Conservation (phyloP, 2,329 filamentous ascomycete species). For the Dryadomyces quercus-mongolicae region DNA sequence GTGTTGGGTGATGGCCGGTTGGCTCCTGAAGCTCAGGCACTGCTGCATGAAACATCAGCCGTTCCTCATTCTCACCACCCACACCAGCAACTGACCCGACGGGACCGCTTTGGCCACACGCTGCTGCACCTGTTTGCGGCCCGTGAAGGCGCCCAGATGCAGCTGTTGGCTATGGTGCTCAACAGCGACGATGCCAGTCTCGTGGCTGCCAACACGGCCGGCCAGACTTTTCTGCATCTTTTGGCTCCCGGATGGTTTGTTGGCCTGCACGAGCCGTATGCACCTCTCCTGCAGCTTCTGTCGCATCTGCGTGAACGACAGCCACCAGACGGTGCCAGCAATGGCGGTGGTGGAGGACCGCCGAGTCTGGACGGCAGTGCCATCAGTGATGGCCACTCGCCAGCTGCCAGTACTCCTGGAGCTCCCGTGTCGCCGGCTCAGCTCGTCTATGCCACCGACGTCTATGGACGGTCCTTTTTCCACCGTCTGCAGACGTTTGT, state of each 20-base stretch:
- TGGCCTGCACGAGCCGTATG: constrained; percentile 12
- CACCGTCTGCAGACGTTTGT: constrained; percentile 27
- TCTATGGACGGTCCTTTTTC: constrained; percentile 41
- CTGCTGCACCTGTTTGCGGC: constrained; percentile 33
- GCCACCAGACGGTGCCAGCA: background rate
- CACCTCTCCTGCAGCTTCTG: constrained; percentile 17
- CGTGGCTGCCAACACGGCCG: constrained; percentile 27
- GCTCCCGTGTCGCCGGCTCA: background rate
- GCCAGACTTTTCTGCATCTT: constrained; percentile 37
- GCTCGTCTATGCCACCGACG: constrained; percentile 27
- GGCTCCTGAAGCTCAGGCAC: constrained; percentile 15
- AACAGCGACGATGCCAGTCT: constrained; percentile 13
- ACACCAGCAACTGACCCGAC: constrained; percentile 13
- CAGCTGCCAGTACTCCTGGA: background rate
- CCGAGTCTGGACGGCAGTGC: background rate
- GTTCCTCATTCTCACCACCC: background rate
- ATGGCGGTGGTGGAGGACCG: no score
- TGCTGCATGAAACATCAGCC: constrained; percentile 12
- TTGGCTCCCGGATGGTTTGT: constrained; percentile 24
- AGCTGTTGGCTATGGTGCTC: constrained; percentile 17
- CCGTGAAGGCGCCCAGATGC: constrained; percentile 17
- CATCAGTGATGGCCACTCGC: background rate
- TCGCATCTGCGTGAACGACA: constrained; percentile 14
- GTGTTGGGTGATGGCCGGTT: constrained; percentile 17
- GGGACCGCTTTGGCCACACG: constrained; percentile 36